phyloP scores from a whole-genome alignment of 768 basidiomycete species.

The Termitomyces sp. region DNA sequence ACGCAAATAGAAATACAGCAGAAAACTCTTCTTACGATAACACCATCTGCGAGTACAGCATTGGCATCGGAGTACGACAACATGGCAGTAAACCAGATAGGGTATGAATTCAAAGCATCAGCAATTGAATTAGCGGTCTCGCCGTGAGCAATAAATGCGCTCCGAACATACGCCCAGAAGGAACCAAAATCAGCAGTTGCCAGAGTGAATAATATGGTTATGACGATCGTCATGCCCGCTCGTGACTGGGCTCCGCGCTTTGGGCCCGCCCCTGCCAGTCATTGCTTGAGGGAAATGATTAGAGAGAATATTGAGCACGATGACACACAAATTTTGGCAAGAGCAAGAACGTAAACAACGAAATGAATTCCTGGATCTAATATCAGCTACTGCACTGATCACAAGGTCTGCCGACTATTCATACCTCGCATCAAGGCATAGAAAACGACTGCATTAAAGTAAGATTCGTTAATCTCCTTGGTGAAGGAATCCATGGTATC shows the following conservation, averaged over 20 bases:
- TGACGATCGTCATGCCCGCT: constrained; percentile 2
- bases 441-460: constrained; percentile 11
- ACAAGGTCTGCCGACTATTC: neutral
- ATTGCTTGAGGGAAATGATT: neutral
- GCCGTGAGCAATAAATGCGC: constrained; percentile 10
- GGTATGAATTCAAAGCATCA: constrained; percentile 7
- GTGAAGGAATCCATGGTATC: constrained; percentile 1
- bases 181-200: constrained; percentile 9
- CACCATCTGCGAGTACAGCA: constrained; percentile 8
- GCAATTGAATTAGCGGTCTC: constrained; percentile 3
- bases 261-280: constrained; percentile 2
- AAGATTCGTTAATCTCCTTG: constrained; percentile 9
- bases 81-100: constrained; percentile 9
- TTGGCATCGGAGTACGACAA: constrained; percentile 6
- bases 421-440: constrained; percentile 12
- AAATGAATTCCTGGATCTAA: constrained; percentile 8
- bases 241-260: constrained; percentile 1
- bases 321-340: constrained; percentile 6
- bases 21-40: constrained; percentile 1
- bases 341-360: constrained; percentile 5
- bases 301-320: neutral
- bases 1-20: neutral
- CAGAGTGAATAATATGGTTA: constrained; percentile 7
- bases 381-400: neutral
- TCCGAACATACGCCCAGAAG: constrained; percentile 12